Conservation (phyloP, 2,329 filamentous ascomycete species). For the Chaetomium sp. region DNA sequence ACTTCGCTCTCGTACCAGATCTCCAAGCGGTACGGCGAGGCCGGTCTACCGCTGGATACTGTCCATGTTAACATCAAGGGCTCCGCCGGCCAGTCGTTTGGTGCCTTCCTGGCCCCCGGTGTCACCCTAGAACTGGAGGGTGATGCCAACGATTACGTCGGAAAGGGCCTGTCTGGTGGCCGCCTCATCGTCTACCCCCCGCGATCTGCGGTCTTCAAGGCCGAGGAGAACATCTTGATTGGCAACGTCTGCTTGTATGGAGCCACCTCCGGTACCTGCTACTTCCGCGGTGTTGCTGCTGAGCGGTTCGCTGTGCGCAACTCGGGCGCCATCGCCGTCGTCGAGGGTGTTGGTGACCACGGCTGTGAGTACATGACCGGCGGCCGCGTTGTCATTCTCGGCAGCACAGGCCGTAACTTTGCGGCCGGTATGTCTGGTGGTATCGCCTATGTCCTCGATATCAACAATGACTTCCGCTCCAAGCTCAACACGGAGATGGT, state of each 20-base stretch:
- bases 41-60: slow-evolving; percentile 85
- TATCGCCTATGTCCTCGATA: slow-evolving; percentile 92
- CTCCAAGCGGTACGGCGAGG: slow-evolving; percentile 87
- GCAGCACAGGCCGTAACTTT: slow-evolving; percentile 92
- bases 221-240: slow-evolving; percentile 91
- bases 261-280: slow-evolving; percentile 86
- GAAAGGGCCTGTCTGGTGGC: slow-evolving; percentile 92
- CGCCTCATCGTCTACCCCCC: slow-evolving; percentile 92
- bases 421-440: slow-evolving; percentile 98
- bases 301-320: slow-evolving; percentile 97
- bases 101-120: slow-evolving; percentile 89
- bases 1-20: slow-evolving; percentile 95
- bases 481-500: slow-evolving; percentile 99
- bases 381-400: slow-evolving; percentile 83
- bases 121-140: slow-evolving; percentile 94
- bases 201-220: slow-evolving; percentile 86
- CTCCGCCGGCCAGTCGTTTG: slow-evolving; percentile 94
- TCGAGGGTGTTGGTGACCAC: slow-evolving; percentile 95
- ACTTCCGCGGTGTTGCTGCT: slow-evolving; percentile 95
- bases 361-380: slow-evolving; percentile 99
- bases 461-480: slow-evolving; percentile 82
- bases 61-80: slow-evolving; percentile 97
- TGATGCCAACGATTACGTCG: slow-evolving; percentile 95
- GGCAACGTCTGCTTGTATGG: slow-evolving; percentile 96
- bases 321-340: slow-evolving; percentile 92